Base-by-base conservation (phyloP, 345 rosid species). In the Sisymbrium irio region DNA sequence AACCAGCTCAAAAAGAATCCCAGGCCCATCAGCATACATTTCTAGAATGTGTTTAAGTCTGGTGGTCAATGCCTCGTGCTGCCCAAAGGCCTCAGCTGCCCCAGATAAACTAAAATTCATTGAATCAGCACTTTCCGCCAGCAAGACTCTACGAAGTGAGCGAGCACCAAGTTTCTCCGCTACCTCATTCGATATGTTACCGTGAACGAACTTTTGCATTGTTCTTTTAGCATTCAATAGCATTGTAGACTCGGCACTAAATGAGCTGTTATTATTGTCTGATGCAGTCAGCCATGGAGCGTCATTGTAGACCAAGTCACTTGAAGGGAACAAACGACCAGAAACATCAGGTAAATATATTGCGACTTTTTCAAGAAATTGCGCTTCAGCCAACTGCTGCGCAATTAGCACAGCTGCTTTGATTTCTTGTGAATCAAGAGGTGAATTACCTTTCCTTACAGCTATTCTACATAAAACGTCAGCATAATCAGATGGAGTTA, bases 11-110 rank as follows among this genome's bases (percentile, higher is more conserved):
- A 90, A 93, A 37, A 93, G 96, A 81, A 84, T 83, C 57, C 98
- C 98, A 61, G 97, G 98, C 70, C 98, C 98, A 85, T 93, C 98
- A 44, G 98, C 96, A 83, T 93, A 93, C 98, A 93, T 93, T 78
- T 93, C 97, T 68, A 93, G 91, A 81, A 93, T 93, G 82, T 93
- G 98, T 77, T 84, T 90, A 37, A 93, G 97, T 78, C 98, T 89
- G 1, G 97, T 93, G 55, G 98, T 93, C 86, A 93, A 85, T 60
- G 97, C 93, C 78, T 93, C 98, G 82, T 93, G 98, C 81, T 93
- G 98, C 59, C 98, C 98, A 82, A 93, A 93, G 42, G 98, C 98
- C 87, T 93, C 98, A 73, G 96, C 92, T 65, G 97, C 97, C 63
- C 98, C 97, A 20, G 90, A 85, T 73, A 93, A 84, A 82, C 98